Evolutionary conservation across 441 rosid species (phyloP).

Genomic region (Pelargonium citronellum): DNA sequence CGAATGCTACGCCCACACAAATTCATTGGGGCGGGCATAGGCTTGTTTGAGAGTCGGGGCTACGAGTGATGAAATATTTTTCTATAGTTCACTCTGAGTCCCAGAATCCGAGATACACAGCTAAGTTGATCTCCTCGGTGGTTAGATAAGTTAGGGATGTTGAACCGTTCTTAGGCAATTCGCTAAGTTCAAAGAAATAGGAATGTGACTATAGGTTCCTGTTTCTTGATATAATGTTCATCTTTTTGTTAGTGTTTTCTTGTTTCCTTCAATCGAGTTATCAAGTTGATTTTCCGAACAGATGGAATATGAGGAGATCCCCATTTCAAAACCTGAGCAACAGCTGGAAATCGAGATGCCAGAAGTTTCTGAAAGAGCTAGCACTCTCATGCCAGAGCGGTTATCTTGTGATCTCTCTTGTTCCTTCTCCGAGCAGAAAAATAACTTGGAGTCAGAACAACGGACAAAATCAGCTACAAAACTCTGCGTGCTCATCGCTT

Average conservation of each 20-base stretch:
- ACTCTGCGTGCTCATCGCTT: slow-evolving; percentile 44
- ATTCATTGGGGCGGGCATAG: neutral
- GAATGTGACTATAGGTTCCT: no score
- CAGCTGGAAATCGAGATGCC: slow-evolving; percentile 37
- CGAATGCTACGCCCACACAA: no score
- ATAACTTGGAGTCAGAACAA: slow-evolving; percentile 37
- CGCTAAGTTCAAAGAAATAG: no score
- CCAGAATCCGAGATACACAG: no score
- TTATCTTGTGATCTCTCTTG: slow-evolving; percentile 31
- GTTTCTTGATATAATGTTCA: neutral
- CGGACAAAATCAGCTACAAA: slow-evolving; percentile 41
- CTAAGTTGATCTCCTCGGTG: no score
- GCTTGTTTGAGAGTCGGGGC: no score
- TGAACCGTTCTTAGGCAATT: no score
- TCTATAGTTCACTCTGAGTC: no score
- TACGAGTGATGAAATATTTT: no score
- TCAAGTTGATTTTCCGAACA: slow-evolving; percentile 13
- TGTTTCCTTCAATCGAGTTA: neutral
- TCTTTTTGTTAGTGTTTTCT: neutral
- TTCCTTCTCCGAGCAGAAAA: slow-evolving; percentile 42
- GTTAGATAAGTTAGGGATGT: no score
- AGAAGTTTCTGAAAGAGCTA: slow-evolving; percentile 25
- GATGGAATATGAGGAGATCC: slow-evolving; percentile 49
- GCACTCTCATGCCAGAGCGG: slow-evolving; percentile 16
- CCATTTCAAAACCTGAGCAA: slow-evolving; percentile 31